Evolutionary conservation across 371 early-diverging fungal genomes (phyloP), one percentile per base, ranked within the genome.

Genomic region (Rhizomucor pusillus): DNA sequence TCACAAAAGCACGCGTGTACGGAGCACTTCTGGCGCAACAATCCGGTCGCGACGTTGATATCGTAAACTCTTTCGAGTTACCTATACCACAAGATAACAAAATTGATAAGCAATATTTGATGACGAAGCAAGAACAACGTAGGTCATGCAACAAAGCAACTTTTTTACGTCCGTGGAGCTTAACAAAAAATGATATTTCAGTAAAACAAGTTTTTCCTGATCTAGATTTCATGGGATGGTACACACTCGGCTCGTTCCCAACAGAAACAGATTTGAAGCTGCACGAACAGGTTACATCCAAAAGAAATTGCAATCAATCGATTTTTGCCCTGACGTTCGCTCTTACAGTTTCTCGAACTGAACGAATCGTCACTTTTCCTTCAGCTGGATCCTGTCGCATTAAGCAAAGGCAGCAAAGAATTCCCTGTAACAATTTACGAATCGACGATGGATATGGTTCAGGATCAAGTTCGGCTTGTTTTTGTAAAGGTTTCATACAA

Each of bases 181-280:
- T n/a, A n/a, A n/a, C n/a, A n/a, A 50, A 46, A 43, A 33, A 55
- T 33, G 50, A 37, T 35, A 2, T 9, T 34, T 19, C 12, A 92
- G 93, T 88, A 62, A 82, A 82, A 39, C 90, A 90, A 65, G 94
- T 93, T 23, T 93, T 91, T 64, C 91, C 91, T 1, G 72, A 79
- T 14, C 82, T 86, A 40, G 94, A 93, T 49, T 81, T 92, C 49
- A 76, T 93, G 59, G 94, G 94, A 1, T 93, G 94, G 94, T 93
- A 93, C 52, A 69, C 88, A 3, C 68, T 87, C 18, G 91, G 91
- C 11, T 43, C 71, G 1, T 59, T 59, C 7, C 90, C 89, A 16
- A 75, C 86, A 3, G 69, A 73, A 44, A 33, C 67, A 6, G 90
- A 91, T 40, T 64, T 91, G 24, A 74, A 81, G 41, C 67, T 90